phyloP scores from a whole-genome alignment of 2,329 filamentous ascomycete species.

The Fusarium keratoplasticum region DNA sequence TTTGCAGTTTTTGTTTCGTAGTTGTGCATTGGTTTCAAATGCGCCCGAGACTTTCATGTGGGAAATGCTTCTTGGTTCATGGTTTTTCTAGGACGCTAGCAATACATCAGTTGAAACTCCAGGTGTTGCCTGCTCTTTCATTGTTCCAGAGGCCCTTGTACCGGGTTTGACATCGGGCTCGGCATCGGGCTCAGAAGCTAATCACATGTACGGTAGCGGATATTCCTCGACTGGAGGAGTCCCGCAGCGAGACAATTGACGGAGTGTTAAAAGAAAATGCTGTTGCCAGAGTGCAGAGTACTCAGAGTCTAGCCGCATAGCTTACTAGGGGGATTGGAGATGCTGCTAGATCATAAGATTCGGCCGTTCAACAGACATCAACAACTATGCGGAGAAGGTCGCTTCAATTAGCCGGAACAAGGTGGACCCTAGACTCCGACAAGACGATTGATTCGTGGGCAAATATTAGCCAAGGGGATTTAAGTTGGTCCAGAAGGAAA shows the following conservation, averaged over 20 bases:
- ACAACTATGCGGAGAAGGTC: background rate
- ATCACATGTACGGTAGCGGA: too few relatives aligned
- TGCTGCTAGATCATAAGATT: background rate
- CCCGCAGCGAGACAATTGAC: background rate
- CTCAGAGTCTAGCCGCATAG: background rate
- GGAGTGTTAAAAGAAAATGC: background rate
- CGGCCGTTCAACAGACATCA: background rate
- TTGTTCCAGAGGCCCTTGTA: too few relatives aligned
- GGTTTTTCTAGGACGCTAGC: too few relatives aligned
- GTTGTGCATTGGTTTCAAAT: too few relatives aligned
- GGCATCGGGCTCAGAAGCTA: too few relatives aligned
- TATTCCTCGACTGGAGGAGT: too few relatives aligned
- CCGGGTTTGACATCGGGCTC: too few relatives aligned
- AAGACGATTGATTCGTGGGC: background rate
- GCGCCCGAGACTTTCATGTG: too few relatives aligned
- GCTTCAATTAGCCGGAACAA: background rate
- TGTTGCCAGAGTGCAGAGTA: background rate
- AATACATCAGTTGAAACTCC: too few relatives aligned
- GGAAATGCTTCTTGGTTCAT: too few relatives aligned
- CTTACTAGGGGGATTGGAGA: background rate
- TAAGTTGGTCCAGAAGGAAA: background rate
- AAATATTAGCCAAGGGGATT: background rate
- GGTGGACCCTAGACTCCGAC: background rate
- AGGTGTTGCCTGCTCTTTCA: too few relatives aligned
- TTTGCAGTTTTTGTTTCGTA: too few relatives aligned